phyloP scores from a whole-genome alignment of 2,329 filamentous ascomycete species.

The Neurospora crassa region DNA sequence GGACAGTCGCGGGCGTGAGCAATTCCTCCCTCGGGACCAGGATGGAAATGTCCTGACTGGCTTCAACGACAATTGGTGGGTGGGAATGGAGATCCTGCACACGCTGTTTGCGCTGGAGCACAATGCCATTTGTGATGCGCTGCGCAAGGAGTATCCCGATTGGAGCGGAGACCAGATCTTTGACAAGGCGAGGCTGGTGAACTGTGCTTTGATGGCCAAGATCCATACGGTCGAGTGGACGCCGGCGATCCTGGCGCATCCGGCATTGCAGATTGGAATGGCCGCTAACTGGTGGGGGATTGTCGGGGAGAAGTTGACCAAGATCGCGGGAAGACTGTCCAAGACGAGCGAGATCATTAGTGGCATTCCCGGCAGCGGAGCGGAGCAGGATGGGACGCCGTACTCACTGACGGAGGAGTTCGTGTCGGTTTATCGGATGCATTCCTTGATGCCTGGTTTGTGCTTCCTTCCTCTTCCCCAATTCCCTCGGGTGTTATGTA shows the following conservation, averaged over 20 bases:
- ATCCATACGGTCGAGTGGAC: slow-evolving; percentile 41
- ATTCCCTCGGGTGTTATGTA: background rate
- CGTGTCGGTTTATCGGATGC: slow-evolving; percentile 13
- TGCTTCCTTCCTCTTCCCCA: background rate
- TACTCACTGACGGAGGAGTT: slow-evolving; percentile 15
- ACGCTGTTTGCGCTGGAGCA: slow-evolving; percentile 34
- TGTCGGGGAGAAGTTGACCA: slow-evolving; percentile 30
- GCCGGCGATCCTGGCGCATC: slow-evolving; percentile 35
- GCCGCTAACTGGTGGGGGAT: slow-evolving; percentile 36
- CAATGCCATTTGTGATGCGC: slow-evolving; percentile 32
- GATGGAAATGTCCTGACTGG: slow-evolving; percentile 30
- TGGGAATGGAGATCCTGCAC: slow-evolving; percentile 35
- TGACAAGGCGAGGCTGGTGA: slow-evolving; percentile 33
- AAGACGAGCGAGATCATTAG: slow-evolving; percentile 29
- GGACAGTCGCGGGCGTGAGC: slow-evolving; percentile 22
- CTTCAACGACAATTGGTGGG: slow-evolving; percentile 36
- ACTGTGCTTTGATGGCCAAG: slow-evolving; percentile 38
- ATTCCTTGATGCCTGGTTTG: slow-evolving; percentile 11
- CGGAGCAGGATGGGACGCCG: slow-evolving; percentile 10
- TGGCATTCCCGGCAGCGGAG: slow-evolving; percentile 14
- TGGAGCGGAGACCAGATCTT: slow-evolving; percentile 32
- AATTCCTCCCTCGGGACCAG: slow-evolving; percentile 29
- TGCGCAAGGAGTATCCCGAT: slow-evolving; percentile 25
- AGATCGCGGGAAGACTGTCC: slow-evolving; percentile 30
- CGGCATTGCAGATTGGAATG: slow-evolving; percentile 32